A percentile compares a stretch with the other conserved stretches of the same genome.
These are phyloP conservation scores for Hyphochytrium catenoides DNA, from an alignment of 352 stramenopile genomes.

Conservation along the genomic window DNA sequence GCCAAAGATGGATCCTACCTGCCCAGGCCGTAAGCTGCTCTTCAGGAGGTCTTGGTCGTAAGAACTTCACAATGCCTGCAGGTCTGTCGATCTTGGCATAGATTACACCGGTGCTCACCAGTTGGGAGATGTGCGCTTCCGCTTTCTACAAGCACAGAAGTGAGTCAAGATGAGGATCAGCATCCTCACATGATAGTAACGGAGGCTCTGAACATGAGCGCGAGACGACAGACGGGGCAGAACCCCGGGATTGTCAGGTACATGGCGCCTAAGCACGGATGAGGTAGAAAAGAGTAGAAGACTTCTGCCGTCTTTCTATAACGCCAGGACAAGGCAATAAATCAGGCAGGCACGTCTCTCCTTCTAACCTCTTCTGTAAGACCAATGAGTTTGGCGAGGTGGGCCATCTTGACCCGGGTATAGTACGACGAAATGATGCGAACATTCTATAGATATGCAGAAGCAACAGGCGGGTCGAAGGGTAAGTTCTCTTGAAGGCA, in stretches of 20 bases:
- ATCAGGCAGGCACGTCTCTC: no score
- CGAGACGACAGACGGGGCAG: no score
- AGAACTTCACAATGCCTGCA: conserved; percentile 85
- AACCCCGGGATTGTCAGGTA: no score
- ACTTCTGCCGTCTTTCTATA: no score
- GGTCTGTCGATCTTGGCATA: conserved; percentile 94
- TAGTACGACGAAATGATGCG: conserved; percentile 83
- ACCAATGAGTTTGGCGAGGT: conserved; percentile 80
- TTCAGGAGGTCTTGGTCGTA: conserved; percentile 60
- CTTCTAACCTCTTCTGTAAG: conserved; percentile 68
- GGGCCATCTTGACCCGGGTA: conserved; percentile 68
- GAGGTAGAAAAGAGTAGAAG: no score
- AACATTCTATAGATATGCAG: no score
- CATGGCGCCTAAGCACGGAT: no score
- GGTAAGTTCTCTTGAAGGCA: no score
- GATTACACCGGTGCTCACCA: conserved; percentile 78
- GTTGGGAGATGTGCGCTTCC: conserved; percentile 43
- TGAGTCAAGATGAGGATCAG: background rate
- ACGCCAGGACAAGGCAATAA: no score
- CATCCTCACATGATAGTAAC: background rate
- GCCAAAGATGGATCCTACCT: no score
- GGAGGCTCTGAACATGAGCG: no score
- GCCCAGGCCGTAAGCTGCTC: conserved; percentile 87
- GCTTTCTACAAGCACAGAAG: conserved; percentile 18
- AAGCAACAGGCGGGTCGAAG: no score